phyloP scores from a whole-genome alignment of 306 rosid genomes.

The Lablab purpureus region DNA sequence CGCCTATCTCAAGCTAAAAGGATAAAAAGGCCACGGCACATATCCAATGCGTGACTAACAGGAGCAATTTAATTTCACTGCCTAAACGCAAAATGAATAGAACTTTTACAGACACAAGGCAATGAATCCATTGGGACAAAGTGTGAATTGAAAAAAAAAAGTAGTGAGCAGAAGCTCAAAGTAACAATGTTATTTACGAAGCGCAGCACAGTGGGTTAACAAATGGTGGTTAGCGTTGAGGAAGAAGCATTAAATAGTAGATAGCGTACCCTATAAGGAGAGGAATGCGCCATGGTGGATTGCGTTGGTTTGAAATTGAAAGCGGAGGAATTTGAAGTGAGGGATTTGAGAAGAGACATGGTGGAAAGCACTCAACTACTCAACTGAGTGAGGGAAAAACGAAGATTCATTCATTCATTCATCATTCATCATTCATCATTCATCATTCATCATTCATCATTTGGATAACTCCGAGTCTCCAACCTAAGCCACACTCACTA shows the following conservation, averaged over 20 bases:
- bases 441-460: no score
- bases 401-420: neutral
- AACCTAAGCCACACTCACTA: constrained; percentile 1
- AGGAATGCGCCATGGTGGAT: constrained; percentile 58
- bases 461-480: constrained; percentile 18
- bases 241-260: neutral
- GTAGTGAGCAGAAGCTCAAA: neutral
- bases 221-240: neutral
- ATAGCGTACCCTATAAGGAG: constrained; percentile 67
- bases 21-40: constrained; percentile 8
- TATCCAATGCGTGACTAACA: neutral
- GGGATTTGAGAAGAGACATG: constrained; percentile 61
- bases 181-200: neutral
- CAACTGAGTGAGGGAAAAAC: neutral
- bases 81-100: neutral
- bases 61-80: neutral
- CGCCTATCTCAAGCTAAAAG: constrained; percentile 7
- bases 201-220: neutral
- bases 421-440: no score
- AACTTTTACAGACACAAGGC: neutral
- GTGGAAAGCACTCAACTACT: constrained; percentile 18
- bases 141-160: neutral
- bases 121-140: neutral
- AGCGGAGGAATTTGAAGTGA: constrained; percentile 62
- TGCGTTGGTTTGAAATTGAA: constrained; percentile 53